Evolutionary conservation across 2,329 filamentous ascomycete genomes (phyloP), one percentile per base, ranked within the genome.

Genomic region (Epichloe festucae): DNA sequence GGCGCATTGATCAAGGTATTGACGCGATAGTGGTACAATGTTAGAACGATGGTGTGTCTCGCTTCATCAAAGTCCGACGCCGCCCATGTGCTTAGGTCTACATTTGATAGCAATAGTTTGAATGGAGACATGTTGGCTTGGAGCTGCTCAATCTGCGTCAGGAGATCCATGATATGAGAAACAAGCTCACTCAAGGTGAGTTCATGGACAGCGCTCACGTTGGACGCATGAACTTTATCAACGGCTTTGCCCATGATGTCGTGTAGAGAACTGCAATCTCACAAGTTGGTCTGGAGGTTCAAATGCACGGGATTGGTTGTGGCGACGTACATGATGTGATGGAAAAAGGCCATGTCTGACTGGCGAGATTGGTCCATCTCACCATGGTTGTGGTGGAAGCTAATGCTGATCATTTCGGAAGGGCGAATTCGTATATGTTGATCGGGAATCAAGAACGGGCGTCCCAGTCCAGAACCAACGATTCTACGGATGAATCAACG

Each of bases 191-290:
- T 49, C 12, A 56, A 36, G 4, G 47, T 43, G 5, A 52, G 40
- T 4, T 45, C 48, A 10, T 40, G 46, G 0, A 56, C 51, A 5
- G 55, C 51, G 46, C 47, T 53, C 11, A 60, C 56, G 44, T 61
- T 61, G 11, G 57, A 56, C 35, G 48, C 49, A 46, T 57, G 57
- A 17, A 61, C 49, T 11, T 47, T 49, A 14, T 61, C 58, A 19
- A 61, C 51, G 0, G 54, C 46, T 12, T 34, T 46, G 15, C 57
- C 59, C 42, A 59, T 53, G 12, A 60, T 55, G 27, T 57, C 52
- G 34, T 61, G 58, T 3, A 59, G 34, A 4, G 53, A 49, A 19
- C 59, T 60, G 15, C n/a, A 17, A 21, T 35, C 19, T 46, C n/a
- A 14, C 15, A 19, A 19, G 21, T 10, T 19, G 4, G 15, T 39